These are phyloP conservation scores for Melaleuca alternifolia DNA, from an alignment of 345 rosid genomes.

Conservation along the genomic window DNA sequence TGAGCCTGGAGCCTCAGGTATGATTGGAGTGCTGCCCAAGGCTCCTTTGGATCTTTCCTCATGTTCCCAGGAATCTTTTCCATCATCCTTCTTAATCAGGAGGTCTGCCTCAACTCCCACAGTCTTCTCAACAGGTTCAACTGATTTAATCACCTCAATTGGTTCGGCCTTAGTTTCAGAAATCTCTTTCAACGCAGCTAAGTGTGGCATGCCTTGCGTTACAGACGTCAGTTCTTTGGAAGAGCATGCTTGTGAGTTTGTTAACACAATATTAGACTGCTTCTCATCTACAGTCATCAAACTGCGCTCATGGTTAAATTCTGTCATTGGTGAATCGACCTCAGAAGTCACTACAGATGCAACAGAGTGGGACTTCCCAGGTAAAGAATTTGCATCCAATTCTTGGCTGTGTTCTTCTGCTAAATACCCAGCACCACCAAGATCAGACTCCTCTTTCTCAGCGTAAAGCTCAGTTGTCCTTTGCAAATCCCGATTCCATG, in stretches of 20 bases:
- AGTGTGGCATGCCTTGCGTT: background rate
- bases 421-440: slow-evolving; percentile 17
- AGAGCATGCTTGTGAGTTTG: slow-evolving; percentile 8
- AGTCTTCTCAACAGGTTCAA: slow-evolving; percentile 41
- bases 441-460: slow-evolving; percentile 27
- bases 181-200: slow-evolving; percentile 21
- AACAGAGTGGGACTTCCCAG: slow-evolving; percentile 29
- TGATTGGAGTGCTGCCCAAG: slow-evolving; percentile 33
- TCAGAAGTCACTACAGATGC: slow-evolving; percentile 23
- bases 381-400: slow-evolving; percentile 18
- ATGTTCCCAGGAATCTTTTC: slow-evolving; percentile 50
- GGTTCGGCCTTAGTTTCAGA: slow-evolving; percentile 22
- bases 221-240: slow-evolving; percentile 9
- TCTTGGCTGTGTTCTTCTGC: slow-evolving; percentile 12
- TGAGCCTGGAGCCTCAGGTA: slow-evolving; percentile 75
- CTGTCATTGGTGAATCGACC: slow-evolving; percentile 44
- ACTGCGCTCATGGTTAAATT: slow-evolving; percentile 41
- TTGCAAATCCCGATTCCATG: slow-evolving; percentile 43
- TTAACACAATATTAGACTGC: slow-evolving; percentile 15
- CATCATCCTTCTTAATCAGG: slow-evolving; percentile 46
- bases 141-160: slow-evolving; percentile 23
- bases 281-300: slow-evolving; percentile 31
- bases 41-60: slow-evolving; percentile 51
- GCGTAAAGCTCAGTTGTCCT: slow-evolving; percentile 17
- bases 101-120: slow-evolving; percentile 32